Percentiles rank a stretch among this genome's conserved stretches.
phyloP scores from a whole-genome alignment of 257 asterid genomes.

The Fraxinus americana region DNA sequence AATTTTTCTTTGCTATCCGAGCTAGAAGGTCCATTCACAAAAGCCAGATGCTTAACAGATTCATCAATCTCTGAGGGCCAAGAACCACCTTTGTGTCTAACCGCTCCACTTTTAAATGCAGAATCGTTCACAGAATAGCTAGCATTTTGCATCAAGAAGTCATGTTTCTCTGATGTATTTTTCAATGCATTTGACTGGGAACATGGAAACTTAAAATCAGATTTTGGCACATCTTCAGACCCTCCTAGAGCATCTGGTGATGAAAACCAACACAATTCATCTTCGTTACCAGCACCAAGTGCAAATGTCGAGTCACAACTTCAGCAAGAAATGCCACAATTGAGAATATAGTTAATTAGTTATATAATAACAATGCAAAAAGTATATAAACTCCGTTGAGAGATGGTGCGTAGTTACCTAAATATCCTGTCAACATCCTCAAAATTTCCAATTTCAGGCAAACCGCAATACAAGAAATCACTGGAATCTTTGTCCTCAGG shows the following conservation, averaged over 20 bases:
- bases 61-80: constrained; percentile 44
- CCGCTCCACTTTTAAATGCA: constrained; percentile 33
- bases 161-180: constrained; percentile 37
- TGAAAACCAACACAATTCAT: constrained; percentile 70
- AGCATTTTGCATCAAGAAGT: constrained; percentile 25
- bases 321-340: constrained; percentile 43
- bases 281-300: constrained; percentile 59
- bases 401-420: constrained; percentile 46
- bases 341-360: constrained; percentile 6
- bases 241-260: constrained; percentile 61
- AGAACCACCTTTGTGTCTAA: constrained; percentile 39
- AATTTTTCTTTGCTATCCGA: constrained; percentile 40
- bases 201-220: constrained; percentile 53
- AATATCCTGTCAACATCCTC: constrained; percentile 89
- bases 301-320: constrained; percentile 82
- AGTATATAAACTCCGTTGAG: background rate
- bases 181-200: constrained; percentile 43
- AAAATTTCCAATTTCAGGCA: constrained; percentile 85
- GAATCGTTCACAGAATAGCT: constrained; percentile 39
- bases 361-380: constrained; percentile 20
- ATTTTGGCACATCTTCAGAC: constrained; percentile 39
- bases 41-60: constrained; percentile 32
- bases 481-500: constrained; percentile 57
- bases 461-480: constrained; percentile 60
- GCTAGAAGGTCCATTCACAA: constrained; percentile 41